Conservation (phyloP, 176 grass and related monocot genomes). For the Phyllostachys edulis region DNA sequence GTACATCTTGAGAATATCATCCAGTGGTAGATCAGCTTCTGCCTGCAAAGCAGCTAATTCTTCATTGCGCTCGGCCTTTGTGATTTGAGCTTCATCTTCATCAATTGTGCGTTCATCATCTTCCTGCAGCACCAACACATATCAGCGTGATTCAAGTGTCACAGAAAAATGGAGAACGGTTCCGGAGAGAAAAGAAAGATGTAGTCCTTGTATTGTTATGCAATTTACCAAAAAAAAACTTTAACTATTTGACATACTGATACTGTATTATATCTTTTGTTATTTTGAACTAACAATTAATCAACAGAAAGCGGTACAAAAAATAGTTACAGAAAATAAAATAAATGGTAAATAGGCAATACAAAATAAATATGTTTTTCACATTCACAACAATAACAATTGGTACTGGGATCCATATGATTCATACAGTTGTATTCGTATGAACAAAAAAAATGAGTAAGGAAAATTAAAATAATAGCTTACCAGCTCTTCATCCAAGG, state of each 20-base stretch:
- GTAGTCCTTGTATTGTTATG: not conserved
- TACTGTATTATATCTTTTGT: not conserved
- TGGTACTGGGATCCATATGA: not conserved
- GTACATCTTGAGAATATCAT: constrained; percentile 66
- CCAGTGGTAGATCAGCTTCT: constrained; percentile 89
- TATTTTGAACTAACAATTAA: constrained; percentile 15
- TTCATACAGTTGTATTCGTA: not conserved
- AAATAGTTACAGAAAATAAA: constrained; percentile 7
- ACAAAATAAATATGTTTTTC: not conserved
- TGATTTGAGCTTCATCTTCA: constrained; percentile 94
- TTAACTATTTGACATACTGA: not conserved
- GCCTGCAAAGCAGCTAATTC: constrained; percentile 81
- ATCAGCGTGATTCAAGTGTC: not conserved
- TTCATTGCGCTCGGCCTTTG: constrained; percentile 67
- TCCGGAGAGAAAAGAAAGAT: not conserved
- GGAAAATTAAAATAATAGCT: constrained; percentile 33
- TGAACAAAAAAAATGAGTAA: not conserved
- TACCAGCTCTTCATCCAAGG: constrained; percentile 75
- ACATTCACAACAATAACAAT: not conserved
- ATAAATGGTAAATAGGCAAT: not conserved
- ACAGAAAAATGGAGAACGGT: not conserved
- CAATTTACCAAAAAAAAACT: not conserved
- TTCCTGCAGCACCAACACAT: constrained; percentile 53
- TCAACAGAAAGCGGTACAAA: constrained; percentile 3
- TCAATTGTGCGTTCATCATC: constrained; percentile 91